These are phyloP conservation scores for Nemania bipapillata DNA, from an alignment of 2,329 filamentous ascomycete species.

Conservation along the genomic window DNA sequence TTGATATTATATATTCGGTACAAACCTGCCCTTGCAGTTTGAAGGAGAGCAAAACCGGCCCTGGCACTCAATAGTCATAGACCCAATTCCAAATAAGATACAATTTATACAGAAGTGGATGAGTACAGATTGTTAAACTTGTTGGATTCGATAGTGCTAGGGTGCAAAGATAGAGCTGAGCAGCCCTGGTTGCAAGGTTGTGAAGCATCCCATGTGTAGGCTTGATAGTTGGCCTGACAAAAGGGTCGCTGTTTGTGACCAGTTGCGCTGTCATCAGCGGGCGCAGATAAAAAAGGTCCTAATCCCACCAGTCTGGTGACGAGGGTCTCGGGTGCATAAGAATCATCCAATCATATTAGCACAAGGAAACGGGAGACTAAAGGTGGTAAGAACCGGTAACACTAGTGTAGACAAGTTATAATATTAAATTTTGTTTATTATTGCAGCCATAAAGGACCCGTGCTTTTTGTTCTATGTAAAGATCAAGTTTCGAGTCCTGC, in stretches of 20 bases:
- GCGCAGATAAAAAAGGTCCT: not conserved
- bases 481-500: not conserved
- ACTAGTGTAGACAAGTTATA: slow-evolving; percentile 8
- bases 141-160: not conserved
- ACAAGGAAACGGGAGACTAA: not conserved
- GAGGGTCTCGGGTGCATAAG: slow-evolving; percentile 13
- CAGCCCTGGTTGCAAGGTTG: too few species aligned
- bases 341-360: slow-evolving; percentile 7
- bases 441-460: slow-evolving; percentile 4
- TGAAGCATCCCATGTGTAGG: slow-evolving; percentile 1
- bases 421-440: slow-evolving; percentile 16
- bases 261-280: slow-evolving; percentile 1
- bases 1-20: too few species aligned
- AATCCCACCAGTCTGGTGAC: slow-evolving; percentile 21
- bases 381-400: not conserved
- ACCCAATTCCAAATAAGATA: not conserved
- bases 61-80: not conserved
- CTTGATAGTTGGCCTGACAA: slow-evolving; percentile 1
- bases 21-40: not conserved
- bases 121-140: not conserved
- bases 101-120: not conserved
- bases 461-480: not conserved
- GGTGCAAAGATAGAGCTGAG: too few species aligned
- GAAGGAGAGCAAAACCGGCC: not conserved
- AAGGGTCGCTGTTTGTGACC: not conserved